Conservation (phyloP, 805 yeast genomes). For the Tetrapisispora fleetii region DNA sequence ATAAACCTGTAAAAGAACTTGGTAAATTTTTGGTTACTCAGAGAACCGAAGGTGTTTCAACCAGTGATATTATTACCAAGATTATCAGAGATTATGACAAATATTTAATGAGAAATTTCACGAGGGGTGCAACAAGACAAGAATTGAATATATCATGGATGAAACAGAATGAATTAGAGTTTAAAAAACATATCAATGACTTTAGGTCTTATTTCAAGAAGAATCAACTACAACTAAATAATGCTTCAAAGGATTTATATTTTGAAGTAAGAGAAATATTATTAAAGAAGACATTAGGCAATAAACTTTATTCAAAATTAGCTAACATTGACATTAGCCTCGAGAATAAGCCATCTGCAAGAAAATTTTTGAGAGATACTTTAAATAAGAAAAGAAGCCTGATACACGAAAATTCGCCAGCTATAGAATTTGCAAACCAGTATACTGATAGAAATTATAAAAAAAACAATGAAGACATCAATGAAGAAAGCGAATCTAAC, state of each 20-base stretch:
- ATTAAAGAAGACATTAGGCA: constrained; percentile 27
- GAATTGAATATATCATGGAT: constrained; percentile 96
- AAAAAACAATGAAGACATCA: constrained; percentile 11
- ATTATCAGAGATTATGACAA: constrained; percentile 94
- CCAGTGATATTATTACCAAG: constrained; percentile 91
- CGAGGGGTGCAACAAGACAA: constrained; percentile 93
- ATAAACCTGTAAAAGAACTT: constrained; percentile 78
- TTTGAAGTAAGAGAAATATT: constrained; percentile 74
- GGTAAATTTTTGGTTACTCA: constrained; percentile 93
- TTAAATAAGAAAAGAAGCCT: constrained; percentile 9
- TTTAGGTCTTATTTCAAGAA: constrained; percentile 80
- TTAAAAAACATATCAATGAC: constrained; percentile 81
- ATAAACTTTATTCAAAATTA: constrained; percentile 24
- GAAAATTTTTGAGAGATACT: constrained; percentile 3
- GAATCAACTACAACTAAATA: constrained; percentile 56
- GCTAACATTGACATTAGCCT: constrained; percentile 30
- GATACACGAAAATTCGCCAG: constrained; percentile 24
- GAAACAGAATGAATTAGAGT: constrained; percentile 90
- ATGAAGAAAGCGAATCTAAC: background rate
- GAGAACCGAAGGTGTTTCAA: constrained; percentile 92
- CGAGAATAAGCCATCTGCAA: constrained; percentile 7
- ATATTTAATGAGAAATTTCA: constrained; percentile 92
- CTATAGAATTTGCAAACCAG: constrained; percentile 26
- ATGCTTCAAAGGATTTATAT: constrained; percentile 72
- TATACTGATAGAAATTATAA: constrained; percentile 25